Base-by-base conservation (phyloP, 176 grass and related monocot genomes). In the Aechmea fasciata region DNA sequence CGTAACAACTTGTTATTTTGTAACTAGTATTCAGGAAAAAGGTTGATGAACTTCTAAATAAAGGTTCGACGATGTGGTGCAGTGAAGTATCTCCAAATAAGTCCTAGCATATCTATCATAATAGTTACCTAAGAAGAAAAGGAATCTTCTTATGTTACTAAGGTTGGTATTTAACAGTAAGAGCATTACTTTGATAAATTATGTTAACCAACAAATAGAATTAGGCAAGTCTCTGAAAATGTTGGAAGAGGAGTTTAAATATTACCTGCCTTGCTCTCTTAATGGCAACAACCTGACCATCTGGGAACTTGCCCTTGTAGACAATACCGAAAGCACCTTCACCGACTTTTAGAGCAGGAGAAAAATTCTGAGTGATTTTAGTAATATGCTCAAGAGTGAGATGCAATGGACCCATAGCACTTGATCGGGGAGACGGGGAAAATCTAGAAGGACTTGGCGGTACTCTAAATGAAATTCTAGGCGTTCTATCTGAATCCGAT, bases 361-460 rank as follows among this genome's bases (percentile, higher is more conserved):
- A 90, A 70, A 99, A 99, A 68, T 97, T 93, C 22, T 74, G 86
- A 28, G 94, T 97, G 25, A 97, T 66, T 84, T 90, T 97, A 69
- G 80, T 53, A 80, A 93, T 83, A 50, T 90, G 71, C 72, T 77
- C 77, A 71, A 97, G 82, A 81, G 77, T 87, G 47, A 97, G 77
- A 68, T 82, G 79, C 63, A 93, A 81, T 76, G 83, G 84, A 57
- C 82, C 84, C 10, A 85, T 80, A 84, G 68, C 75, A 79, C 82
- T 92, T 72, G 81, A 84, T 24, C 77, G 74, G 8, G 79, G 74
- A 77, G 87, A 97, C 48, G 85, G 64, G 78, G 81, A 87, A 83
- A 93, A 81, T 85, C 89, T 89, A 78, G 84, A 90, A 77, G 94
- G 89, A 79, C 94, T 97, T 69, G 84, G 52, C 26, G 84, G 87